Conservation (phyloP, 768 basidiomycete genomes). For the Sistotremastrum niveocremeum region DNA sequence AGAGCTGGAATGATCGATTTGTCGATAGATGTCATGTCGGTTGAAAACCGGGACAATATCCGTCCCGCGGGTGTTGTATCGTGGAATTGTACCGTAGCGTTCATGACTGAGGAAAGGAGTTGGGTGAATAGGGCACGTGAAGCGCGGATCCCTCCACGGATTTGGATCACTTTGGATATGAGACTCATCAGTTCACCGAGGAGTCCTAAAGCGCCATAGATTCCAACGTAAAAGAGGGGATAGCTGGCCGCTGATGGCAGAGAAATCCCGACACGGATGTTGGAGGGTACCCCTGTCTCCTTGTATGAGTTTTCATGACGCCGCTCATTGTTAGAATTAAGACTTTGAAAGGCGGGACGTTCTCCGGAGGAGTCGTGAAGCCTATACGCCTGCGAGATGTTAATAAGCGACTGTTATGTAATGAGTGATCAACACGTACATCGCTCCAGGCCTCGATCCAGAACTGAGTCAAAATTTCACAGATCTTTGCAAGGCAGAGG, state of each 20-base stretch:
- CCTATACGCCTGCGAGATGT: too few species aligned
- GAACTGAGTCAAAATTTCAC: slow-evolving; percentile 8
- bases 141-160: slow-evolving; percentile 41
- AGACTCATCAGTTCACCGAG: slow-evolving; percentile 33
- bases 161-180: slow-evolving; percentile 37
- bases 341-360: too few species aligned
- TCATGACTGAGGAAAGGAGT: slow-evolving; percentile 55
- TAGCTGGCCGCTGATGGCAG: slow-evolving; percentile 32
- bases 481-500: slow-evolving; percentile 3
- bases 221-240: slow-evolving; percentile 57
- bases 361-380: too few species aligned
- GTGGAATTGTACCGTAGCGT: slow-evolving; percentile 76
- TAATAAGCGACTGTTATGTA: too few species aligned
- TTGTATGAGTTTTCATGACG: too few species aligned
- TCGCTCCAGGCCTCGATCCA: slow-evolving; percentile 25
- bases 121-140: slow-evolving; percentile 42
- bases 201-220: slow-evolving; percentile 52
- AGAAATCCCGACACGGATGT: too few species aligned
- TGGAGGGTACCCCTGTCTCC: background rate
- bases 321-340: too few species aligned
- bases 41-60: slow-evolving; percentile 66
- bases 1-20: slow-evolving; percentile 48
- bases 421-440: background rate
- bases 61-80: slow-evolving; percentile 74
- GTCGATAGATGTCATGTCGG: slow-evolving; percentile 84